Evolutionary conservation across 495 filamentous ascomycete genomes (phyloP).

Genomic region (Cercophora sp.): DNA sequence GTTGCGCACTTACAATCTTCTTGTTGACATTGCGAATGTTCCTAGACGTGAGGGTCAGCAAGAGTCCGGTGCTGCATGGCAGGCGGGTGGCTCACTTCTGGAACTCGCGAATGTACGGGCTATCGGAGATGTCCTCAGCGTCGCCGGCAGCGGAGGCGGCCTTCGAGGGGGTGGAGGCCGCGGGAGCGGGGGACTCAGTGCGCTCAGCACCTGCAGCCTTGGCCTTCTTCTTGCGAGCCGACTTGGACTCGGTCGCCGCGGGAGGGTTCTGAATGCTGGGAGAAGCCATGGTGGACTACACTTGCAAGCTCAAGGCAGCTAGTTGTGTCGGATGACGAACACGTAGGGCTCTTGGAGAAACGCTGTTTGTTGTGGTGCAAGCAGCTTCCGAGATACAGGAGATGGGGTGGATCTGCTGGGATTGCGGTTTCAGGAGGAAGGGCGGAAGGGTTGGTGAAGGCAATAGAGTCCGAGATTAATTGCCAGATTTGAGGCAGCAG

Average conservation of each 20-base stretch:
- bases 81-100: conserved; percentile 87
- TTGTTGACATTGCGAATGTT: conserved; percentile 81
- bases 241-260: conserved; percentile 52
- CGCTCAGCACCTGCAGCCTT: conserved; percentile 47
- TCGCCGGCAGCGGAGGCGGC: conserved; percentile 34
- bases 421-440: background rate
- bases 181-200: conserved; percentile 45
- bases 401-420: background rate
- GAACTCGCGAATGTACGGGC: conserved; percentile 74
- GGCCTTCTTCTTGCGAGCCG: conserved; percentile 71
- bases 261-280: conserved; percentile 49
- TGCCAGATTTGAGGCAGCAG: conserved; percentile 7
- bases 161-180: conserved; percentile 38
- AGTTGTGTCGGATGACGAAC: too few species aligned
- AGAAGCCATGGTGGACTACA: conserved; percentile 55
- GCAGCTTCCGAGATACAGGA: background rate
- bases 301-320: too few species aligned
- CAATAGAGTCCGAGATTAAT: too few species aligned
- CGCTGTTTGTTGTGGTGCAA: too few species aligned
- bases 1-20: conserved; percentile 71
- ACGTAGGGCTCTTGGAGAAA: too few species aligned
- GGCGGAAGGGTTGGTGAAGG: background rate
- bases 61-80: too few species aligned
- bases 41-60: too few species aligned
- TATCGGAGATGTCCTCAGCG: conserved; percentile 58